A percentile compares a stretch with the other conserved stretches of the same genome.
Evolutionary conservation across 495 filamentous ascomycete species (phyloP).

Genomic region (Hapsidospora chrysogenum): DNA sequence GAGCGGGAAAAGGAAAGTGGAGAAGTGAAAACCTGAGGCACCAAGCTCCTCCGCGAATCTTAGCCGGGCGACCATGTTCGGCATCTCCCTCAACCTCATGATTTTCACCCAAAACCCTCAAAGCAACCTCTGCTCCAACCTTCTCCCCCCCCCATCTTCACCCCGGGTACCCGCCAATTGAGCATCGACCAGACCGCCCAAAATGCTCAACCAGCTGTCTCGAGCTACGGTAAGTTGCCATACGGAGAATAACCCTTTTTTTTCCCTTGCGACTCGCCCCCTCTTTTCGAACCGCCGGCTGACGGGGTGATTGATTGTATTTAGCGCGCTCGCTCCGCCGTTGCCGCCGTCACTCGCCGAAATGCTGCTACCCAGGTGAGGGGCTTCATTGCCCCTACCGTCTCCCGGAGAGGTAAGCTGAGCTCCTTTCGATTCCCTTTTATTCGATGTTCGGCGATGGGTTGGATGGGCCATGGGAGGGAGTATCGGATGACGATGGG

Average conservation of each 20-base stretch:
- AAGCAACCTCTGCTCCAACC: not conserved
- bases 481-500: too few relatives aligned
- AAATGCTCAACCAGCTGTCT: conserved; percentile 12
- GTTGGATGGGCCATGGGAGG: too few relatives aligned
- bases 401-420: conserved; percentile 52
- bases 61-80: conserved; percentile 1
- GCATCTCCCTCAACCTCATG: conserved; percentile 2
- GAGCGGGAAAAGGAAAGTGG: not conserved
- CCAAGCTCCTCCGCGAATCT: not conserved
- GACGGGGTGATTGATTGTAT: too few relatives aligned
- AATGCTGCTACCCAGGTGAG: conserved; percentile 55
- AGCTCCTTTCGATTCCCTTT: too few relatives aligned
- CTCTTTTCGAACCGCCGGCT: too few relatives aligned
- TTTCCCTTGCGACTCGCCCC: not conserved
- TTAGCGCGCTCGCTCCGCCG: conserved; percentile 56
- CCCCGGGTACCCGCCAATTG: conserved; percentile 6
- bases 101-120: conserved; percentile 5
- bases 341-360: conserved; percentile 47
- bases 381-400: conserved; percentile 65
- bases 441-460: too few relatives aligned
- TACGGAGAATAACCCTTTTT: not conserved
- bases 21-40: conserved; percentile 1
- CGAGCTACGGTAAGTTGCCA: conserved; percentile 12
- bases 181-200: conserved; percentile 11
- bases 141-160: not conserved